Base-by-base conservation (phyloP, 345 rosid genomes). In the Physaria fendleri region DNA sequence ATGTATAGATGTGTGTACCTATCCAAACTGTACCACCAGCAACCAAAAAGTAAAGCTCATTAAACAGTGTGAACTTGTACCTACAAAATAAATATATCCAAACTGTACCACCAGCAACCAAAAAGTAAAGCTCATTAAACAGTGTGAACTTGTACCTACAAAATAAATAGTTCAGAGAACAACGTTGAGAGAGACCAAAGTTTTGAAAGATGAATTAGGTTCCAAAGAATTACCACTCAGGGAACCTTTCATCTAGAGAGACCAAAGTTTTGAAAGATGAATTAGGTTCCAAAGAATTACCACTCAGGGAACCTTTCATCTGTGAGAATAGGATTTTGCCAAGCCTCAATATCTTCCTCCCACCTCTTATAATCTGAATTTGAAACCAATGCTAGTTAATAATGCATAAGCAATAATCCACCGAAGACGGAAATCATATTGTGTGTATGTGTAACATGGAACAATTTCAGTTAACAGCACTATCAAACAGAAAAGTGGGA, bases 1-100 rank as follows among this genome's bases (percentile, higher is more conserved):
- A 30, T 14, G 14, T 20, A 35, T 14, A 54, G 74, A 75, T 59
- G 41, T 38, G 41, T 38, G 49, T 77, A 88, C 99, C 99, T 47
- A 86, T 93, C 99, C 97, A 93, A 76, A 93, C 83, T 41, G 99
- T 93, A 71, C 99, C 99, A 62, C 99, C 99, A 65, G 99, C 89
- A 34, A 82, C 96, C 79, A 93, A 76, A 76, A 88, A 93, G 79
- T 93, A 93, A 75, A 93, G 99, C 78, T 93, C 99, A 59, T 93
- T 93, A 62, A 93, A 93, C 73, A 93, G 67, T 22, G 99, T 93
- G 78, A 93, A 86, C 69, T 86, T 86, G 75, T 93, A 93, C 99
- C 99, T 88, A 74, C 70, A 74, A 63, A 66, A n/a, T n/a, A n/a
- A n/a, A n/a, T n/a, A n/a, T n/a, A n/a, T n/a, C n/a, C n/a, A 93